Conservation (phyloP, 495 filamentous ascomycete genomes). For the Alectoria sarmentosa region DNA sequence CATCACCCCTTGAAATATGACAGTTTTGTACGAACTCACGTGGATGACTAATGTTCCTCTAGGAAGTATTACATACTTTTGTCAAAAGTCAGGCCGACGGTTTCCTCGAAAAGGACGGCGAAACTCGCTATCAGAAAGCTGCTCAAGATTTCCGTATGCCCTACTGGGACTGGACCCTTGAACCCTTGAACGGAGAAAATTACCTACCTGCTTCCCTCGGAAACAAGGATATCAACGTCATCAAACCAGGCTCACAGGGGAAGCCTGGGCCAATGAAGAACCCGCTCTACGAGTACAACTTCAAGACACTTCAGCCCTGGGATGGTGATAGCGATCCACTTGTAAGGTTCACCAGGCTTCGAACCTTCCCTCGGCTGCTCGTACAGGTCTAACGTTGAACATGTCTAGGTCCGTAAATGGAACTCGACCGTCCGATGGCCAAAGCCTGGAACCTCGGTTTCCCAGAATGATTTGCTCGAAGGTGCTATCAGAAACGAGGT, state of each 20-base stretch:
- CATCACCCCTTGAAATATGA: no score
- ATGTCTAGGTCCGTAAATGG: neutral
- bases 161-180: neutral
- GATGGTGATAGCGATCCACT: neutral
- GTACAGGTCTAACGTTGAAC: neutral
- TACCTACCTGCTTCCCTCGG: neutral
- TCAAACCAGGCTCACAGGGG: neutral
- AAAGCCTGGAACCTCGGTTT: neutral
- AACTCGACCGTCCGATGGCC: neutral
- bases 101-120: slow-evolving; percentile 10
- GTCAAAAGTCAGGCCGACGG: slow-evolving; percentile 8
- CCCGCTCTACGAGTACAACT: neutral
- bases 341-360: neutral
- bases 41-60: neutral
- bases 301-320: neutral
- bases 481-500: neutral
- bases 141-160: neutral
- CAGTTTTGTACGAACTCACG: no score
- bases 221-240: neutral
- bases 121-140: neutral
- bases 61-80: neutral
- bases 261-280: neutral
- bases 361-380: neutral
- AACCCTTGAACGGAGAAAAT: no score
- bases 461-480: neutral